Evolutionary conservation across 2,329 filamentous ascomycete species (phyloP).

Genomic region (Herpotrichia juniperi): DNA sequence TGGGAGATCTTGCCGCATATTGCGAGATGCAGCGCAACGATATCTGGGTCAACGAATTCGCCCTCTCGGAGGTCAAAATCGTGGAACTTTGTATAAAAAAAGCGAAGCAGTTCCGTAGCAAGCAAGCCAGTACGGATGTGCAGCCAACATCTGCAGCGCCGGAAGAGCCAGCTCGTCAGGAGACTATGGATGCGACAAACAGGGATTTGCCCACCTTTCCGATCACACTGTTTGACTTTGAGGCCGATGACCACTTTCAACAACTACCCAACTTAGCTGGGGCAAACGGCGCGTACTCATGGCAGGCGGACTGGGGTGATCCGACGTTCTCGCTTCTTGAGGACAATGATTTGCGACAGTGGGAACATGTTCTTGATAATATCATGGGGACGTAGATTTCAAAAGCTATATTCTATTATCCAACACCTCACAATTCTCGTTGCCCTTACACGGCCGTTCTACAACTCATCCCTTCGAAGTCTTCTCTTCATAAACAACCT

Average conservation of each 20-base stretch:
- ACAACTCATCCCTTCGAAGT: background rate
- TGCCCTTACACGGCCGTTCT: background rate
- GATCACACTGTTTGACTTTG: background rate
- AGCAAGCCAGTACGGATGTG: background rate
- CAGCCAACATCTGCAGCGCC: background rate
- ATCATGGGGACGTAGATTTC: constrained; percentile 17
- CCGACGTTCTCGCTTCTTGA: constrained; percentile 19
- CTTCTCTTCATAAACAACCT: constrained; percentile 18
- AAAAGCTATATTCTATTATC: background rate
- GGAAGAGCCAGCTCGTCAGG: background rate
- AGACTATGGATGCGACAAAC: background rate
- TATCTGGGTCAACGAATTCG: constrained; percentile 50
- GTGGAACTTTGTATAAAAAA: constrained; percentile 50
- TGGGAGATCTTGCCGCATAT: constrained; percentile 49
- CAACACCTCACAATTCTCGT: background rate
- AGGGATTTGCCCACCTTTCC: background rate
- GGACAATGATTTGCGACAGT: constrained; percentile 21
- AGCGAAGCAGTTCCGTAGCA: constrained; percentile 16
- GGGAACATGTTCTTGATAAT: constrained; percentile 23
- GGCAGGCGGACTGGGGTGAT: constrained; percentile 23
- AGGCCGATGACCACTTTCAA: background rate
- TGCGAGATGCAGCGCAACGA: constrained; percentile 51
- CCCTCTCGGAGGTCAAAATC: constrained; percentile 50
- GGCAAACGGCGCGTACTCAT: constrained; percentile 15
- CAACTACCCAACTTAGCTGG: constrained; percentile 5